These are phyloP conservation scores for Neurospora sp. DNA, from an alignment of 495 filamentous ascomycete genomes.

Conservation along the genomic window DNA sequence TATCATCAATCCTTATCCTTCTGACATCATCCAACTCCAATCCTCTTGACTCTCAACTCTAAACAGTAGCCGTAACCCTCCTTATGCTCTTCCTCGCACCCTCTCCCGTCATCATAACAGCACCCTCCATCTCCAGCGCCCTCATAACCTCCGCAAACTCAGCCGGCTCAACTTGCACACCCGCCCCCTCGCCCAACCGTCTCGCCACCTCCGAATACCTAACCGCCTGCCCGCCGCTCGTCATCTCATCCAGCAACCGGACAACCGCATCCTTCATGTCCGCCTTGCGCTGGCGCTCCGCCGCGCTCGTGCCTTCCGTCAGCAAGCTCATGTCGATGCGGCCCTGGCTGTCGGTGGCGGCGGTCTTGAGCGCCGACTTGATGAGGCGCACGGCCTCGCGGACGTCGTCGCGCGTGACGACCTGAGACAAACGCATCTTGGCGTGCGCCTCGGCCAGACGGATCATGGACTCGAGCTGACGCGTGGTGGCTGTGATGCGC, in stretches of 20 bases:
- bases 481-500: slow-evolving; percentile 92
- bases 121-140: slow-evolving; percentile 73
- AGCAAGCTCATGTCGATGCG: slow-evolving; percentile 94
- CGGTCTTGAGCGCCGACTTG: slow-evolving; percentile 88
- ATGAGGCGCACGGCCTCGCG: slow-evolving; percentile 87
- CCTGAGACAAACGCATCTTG: slow-evolving; percentile 77
- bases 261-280: slow-evolving; percentile 78
- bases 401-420: slow-evolving; percentile 75
- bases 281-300: slow-evolving; percentile 66
- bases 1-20: background rate
- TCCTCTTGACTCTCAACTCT: background rate
- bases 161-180: slow-evolving; percentile 55
- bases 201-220: slow-evolving; percentile 67
- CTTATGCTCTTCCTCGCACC: slow-evolving; percentile 74
- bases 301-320: slow-evolving; percentile 80
- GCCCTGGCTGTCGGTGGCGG: slow-evolving; percentile 87
- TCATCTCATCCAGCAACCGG: slow-evolving; percentile 67
- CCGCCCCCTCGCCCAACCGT: slow-evolving; percentile 63
- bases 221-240: slow-evolving; percentile 53
- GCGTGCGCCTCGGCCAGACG: slow-evolving; percentile 92
- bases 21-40: background rate
- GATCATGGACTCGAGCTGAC: slow-evolving; percentile 95
- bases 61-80: slow-evolving; percentile 48
- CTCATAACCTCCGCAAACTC: slow-evolving; percentile 78
- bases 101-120: slow-evolving; percentile 72